Conservation (phyloP, 2,329 filamentous ascomycete genomes). For the Fusarium mexicanum region DNA sequence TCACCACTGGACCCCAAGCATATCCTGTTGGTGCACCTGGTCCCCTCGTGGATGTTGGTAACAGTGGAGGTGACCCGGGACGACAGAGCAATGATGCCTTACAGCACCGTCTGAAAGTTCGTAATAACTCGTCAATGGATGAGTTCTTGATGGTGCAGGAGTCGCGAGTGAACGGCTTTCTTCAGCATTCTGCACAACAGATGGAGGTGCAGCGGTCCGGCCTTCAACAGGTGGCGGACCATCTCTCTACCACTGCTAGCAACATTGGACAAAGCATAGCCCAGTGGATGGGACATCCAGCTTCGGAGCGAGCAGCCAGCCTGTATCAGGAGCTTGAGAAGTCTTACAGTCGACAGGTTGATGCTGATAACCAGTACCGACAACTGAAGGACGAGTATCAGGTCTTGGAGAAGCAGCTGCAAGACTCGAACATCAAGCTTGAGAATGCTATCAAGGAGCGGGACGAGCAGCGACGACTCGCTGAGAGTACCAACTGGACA, state of each 20-base stretch:
- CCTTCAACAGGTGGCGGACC: background rate
- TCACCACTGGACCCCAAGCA: background rate
- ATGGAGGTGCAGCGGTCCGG: background rate
- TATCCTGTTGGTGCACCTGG: background rate
- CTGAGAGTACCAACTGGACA: background rate
- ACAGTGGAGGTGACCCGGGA: too few relatives aligned
- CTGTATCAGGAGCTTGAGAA: background rate
- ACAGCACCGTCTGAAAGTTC: fast-evolving
- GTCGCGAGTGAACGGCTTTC: background rate
- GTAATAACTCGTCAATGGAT: background rate
- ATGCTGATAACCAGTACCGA: background rate
- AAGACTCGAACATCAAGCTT: background rate
- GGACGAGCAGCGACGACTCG: background rate
- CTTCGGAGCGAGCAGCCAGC: too few relatives aligned
- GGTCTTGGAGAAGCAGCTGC: background rate
- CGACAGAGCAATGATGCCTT: background rate
- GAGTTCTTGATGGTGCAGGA: background rate
- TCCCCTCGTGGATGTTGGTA: background rate
- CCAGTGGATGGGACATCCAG: background rate
- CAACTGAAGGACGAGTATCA: background rate
- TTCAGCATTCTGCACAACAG: background rate
- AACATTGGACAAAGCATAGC: background rate
- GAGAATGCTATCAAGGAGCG: background rate
- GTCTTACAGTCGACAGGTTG: background rate
- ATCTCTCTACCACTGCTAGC: background rate